Conservation (phyloP, 1,284 basidiomycete species). For the Cerioporus squamosus region DNA sequence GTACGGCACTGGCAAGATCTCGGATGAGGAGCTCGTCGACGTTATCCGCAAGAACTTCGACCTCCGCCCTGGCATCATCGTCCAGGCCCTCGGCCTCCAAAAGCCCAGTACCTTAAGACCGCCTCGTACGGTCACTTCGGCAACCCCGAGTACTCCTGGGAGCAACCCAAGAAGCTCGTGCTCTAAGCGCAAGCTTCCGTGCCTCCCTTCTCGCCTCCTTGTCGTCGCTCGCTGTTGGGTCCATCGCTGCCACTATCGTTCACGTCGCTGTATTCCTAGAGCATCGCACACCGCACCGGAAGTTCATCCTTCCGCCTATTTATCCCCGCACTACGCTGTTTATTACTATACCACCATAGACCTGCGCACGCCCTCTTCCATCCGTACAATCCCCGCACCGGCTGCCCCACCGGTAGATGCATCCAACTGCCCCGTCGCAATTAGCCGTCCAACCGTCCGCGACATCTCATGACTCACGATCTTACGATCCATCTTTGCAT, state of each 20-base stretch:
- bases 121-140: slow-evolving; percentile 98
- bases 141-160: slow-evolving; percentile 91
- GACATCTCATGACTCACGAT: slow-evolving; percentile 22
- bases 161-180: slow-evolving; percentile 93
- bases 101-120: slow-evolving; percentile 93
- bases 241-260: slow-evolving; percentile 9
- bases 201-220: slow-evolving; percentile 28
- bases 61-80: slow-evolving; percentile 92
- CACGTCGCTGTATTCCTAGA: slow-evolving; percentile 27
- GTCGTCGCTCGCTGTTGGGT: slow-evolving; percentile 5
- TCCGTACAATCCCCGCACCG: slow-evolving; percentile 11
- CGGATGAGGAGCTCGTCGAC: slow-evolving; percentile 90
- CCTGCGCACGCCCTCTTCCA: slow-evolving; percentile 26
- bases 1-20: slow-evolving; percentile 94
- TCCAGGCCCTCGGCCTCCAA: slow-evolving; percentile 91
- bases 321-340: slow-evolving; percentile 42
- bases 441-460: slow-evolving; percentile 17
- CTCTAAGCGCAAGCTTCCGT: slow-evolving; percentile 52
- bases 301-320: slow-evolving; percentile 87
- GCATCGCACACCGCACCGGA: slow-evolving; percentile 57
- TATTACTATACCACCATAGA: slow-evolving; percentile 26
- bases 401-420: slow-evolving; percentile 21
- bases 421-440: slow-evolving; percentile 26
- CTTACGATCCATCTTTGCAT: slow-evolving; percentile 13
- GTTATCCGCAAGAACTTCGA: slow-evolving; percentile 96